These are phyloP conservation scores for Ilyonectria robusta DNA, from an alignment of 2,329 filamentous ascomycete genomes.

Conservation along the genomic window DNA sequence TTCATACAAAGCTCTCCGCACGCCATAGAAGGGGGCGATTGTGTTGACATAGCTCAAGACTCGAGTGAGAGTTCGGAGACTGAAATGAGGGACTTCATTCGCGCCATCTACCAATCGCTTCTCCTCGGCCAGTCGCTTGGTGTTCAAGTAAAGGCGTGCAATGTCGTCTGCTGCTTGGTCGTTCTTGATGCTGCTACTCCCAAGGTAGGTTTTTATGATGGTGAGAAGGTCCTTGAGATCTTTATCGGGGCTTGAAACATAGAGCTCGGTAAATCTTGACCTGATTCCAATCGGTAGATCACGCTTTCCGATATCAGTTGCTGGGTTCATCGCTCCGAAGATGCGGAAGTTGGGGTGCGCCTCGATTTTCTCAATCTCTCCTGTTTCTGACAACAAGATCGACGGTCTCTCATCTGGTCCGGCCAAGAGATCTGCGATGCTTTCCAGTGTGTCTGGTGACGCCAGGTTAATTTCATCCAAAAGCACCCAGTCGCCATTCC, in stretches of 20 bases:
- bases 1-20: conserved; percentile 90
- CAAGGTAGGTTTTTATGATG: conserved; percentile 91
- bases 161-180: conserved; percentile 84
- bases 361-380: conserved; percentile 89
- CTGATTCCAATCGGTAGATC: conserved; percentile 91
- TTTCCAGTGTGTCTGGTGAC: conserved; percentile 93
- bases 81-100: conserved; percentile 97
- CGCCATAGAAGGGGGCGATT: conserved; percentile 85
- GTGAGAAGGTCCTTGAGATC: conserved; percentile 88
- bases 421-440: conserved; percentile 89
- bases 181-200: conserved; percentile 78
- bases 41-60: conserved; percentile 90
- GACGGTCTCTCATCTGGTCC: conserved; percentile 82
- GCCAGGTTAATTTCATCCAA: conserved; percentile 98
- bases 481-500: conserved; percentile 97
- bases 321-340: conserved; percentile 99
- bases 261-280: conserved; percentile 95
- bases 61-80: conserved; percentile 91
- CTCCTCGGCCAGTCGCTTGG: conserved; percentile 83
- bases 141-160: conserved; percentile 88
- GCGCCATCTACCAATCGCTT: conserved; percentile 94
- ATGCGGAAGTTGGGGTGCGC: conserved; percentile 95
- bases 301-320: conserved; percentile 96
- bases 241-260: conserved; percentile 90
- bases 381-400: conserved; percentile 91